phyloP scores from a whole-genome alignment of 352 stramenopile genomes.

The Phytophthora tentaculata region DNA sequence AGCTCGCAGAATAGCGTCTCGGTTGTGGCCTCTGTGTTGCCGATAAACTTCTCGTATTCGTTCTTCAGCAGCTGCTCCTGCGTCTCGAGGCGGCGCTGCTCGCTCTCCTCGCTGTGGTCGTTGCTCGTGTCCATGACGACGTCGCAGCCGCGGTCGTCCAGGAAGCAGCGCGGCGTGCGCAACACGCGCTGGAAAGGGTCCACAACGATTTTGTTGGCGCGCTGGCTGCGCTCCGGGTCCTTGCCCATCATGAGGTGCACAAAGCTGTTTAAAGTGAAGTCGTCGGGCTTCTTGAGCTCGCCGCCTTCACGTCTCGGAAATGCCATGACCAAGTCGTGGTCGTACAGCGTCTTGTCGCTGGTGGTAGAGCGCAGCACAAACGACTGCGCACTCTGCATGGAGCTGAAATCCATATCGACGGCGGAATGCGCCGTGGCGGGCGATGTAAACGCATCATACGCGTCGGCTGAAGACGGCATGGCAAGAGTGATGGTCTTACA shows the following conservation, averaged over 20 bases:
- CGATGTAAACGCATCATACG: conserved; percentile 52
- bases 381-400: conserved; percentile 43
- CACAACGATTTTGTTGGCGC: conserved; percentile 53
- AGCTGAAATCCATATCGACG: conserved; percentile 52
- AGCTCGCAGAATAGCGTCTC: conserved; percentile 76
- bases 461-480: conserved; percentile 18
- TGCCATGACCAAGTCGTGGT: conserved; percentile 84
- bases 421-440: conserved; percentile 32
- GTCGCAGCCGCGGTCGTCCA: conserved; percentile 66
- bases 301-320: conserved; percentile 70
- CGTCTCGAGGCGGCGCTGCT: conserved; percentile 47
- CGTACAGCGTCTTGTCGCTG: conserved; percentile 67
- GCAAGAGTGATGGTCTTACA: conserved; percentile 28
- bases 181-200: conserved; percentile 78
- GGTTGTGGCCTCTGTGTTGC: conserved; percentile 47
- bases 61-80: conserved; percentile 54
- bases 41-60: conserved; percentile 69
- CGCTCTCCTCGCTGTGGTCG: conserved; percentile 57
- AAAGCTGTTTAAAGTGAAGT: conserved; percentile 71
- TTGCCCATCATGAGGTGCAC: conserved; percentile 76
- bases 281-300: conserved; percentile 67
- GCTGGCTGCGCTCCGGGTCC: conserved; percentile 48
- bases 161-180: conserved; percentile 70
- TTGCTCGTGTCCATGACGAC: conserved; percentile 44
- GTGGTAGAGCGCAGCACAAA: conserved; percentile 10